These are phyloP conservation scores for Yamadazyma trypodendri DNA, from an alignment of 1,139 yeast species.

Conservation along the genomic window DNA sequence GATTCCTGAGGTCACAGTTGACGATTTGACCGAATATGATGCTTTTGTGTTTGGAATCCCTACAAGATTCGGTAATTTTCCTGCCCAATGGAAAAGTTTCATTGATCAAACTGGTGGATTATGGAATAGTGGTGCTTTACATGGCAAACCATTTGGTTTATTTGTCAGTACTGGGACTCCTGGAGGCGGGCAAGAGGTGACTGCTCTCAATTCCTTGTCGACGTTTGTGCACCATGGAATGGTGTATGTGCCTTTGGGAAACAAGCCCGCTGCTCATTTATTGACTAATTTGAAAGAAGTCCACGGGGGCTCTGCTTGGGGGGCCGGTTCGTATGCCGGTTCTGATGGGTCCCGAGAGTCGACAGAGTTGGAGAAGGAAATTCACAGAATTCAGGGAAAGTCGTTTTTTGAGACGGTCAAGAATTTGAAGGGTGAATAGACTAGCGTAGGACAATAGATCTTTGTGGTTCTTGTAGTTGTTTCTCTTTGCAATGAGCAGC, in stretches of 20 bases:
- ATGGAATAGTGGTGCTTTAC: constrained; percentile 48
- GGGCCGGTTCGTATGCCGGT: constrained; percentile 52
- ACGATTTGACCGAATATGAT: constrained; percentile 39
- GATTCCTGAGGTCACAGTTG: constrained; percentile 40
- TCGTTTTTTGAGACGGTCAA: constrained; percentile 37
- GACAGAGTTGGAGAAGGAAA: constrained; percentile 34
- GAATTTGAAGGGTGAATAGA: constrained; percentile 3
- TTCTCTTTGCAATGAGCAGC: no score
- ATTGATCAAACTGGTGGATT: constrained; percentile 47
- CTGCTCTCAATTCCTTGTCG: constrained; percentile 35
- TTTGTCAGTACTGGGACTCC: constrained; percentile 47
- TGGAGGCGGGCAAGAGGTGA: constrained; percentile 49
- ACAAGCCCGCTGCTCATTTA: constrained; percentile 31
- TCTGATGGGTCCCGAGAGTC: constrained; percentile 50
- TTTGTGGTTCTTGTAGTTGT: no score
- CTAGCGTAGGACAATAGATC: no score
- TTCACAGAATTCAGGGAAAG: constrained; percentile 45
- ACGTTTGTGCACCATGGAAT: constrained; percentile 51
- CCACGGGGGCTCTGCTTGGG: constrained; percentile 52
- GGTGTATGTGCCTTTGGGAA: constrained; percentile 51
- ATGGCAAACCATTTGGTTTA: constrained; percentile 48
- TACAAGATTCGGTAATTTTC: constrained; percentile 48
- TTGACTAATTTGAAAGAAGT: constrained; percentile 36
- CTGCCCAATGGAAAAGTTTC: constrained; percentile 47
- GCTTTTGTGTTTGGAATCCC: constrained; percentile 52